Base-by-base conservation (phyloP, 306 rosid genomes). In the Casuarina glauca region DNA sequence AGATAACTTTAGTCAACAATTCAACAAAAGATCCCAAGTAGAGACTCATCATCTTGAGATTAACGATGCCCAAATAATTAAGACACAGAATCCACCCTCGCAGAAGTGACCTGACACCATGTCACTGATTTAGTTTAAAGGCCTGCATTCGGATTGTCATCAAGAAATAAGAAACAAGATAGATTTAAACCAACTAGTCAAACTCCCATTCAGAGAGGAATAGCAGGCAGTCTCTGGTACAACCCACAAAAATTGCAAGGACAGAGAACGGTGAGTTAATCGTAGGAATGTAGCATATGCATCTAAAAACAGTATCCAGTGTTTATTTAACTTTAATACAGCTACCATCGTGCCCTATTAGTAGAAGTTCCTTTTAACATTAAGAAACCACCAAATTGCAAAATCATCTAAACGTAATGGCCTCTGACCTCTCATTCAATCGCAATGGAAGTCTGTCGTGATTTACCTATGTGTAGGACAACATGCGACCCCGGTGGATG, bases 41-140 rank as follows among this genome's bases (percentile, higher is more conserved):
- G n/a, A 48, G 4, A 79, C 19, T 64, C 62, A 72, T 42, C 73
- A 52, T 51, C 26, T 54, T 46, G 55, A 70, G 45, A 12, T 58
- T 26, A 85, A 43, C 6, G 79, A 63, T 55, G 61, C 80, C 49
- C 44, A 46, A 57, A 43, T n/a, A 73, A 42, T 32, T 38, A 76
- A 82, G 72, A 79, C 45, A 51, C 12, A 36, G 5, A 75, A 68
- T 66, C 42, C 11, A 42, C 69, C 60, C 51, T 42, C 50, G 50
- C 67, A 48, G 10, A 9, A 41, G 39, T 17, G 43, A 52, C 41
- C 74, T 50, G 75, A 75, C 74, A 67, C 38, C 69, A 42, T 39
- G 73, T 46, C 12, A 7, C 9, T 58, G 13, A 26, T 57, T 57
- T 6, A 19, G 1, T 20, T 26, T 0, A 58, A 57, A 58, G 26